Base-by-base conservation (phyloP, 192 early-diverging fungal genomes). In the Podila clonocystis region DNA sequence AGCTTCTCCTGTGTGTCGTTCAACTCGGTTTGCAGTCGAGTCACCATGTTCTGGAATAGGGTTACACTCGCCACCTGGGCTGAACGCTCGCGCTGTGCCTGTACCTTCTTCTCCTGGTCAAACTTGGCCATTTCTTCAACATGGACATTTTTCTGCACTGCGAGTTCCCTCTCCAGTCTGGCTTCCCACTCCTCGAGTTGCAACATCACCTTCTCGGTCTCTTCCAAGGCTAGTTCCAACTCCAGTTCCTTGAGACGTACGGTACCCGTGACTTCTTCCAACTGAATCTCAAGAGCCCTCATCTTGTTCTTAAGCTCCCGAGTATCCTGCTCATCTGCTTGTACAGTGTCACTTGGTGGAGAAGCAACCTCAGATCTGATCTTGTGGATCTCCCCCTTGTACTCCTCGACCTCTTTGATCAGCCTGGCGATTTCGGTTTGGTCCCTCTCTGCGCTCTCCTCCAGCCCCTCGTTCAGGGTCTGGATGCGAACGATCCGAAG, bases 1-100 rank as follows among this genome's bases (percentile, higher is more conserved):
- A 77, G 41, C 50, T 70, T 71, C 22, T 77, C 75, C n/a, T 77
- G 67, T 0, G 67, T 77, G 1, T 70, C 68, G 0, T 28, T 31
- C 9, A 77, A 50, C 58, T 77, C 75, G 4, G 20, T 67, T 34
- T 70, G 68, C 24, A 77, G 50, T 31, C 68, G 65, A 13, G 41
- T 59, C 34, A 71, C 75, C 68, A 77, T 77, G 50, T 77, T 66
- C 38, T 77, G 75, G 63, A 77, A 77, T 0, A 70, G 58, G 4
- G 57, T 70, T 7, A 77, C 63, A 9, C 62, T 70, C 4, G 67
- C 29, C 11, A n/a, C 49, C 30, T 70, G 68, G 7, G 68, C 65
- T 29, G 68, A 38, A 9, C 75, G 75, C 50, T 77, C 75, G 2
- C 75, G 62, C 28, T 77, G 63, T 9, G 75, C 75, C 38, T 77